Evolutionary conservation across 805 yeast species (phyloP).

Genomic region (Jamesozyma lodderae): DNA sequence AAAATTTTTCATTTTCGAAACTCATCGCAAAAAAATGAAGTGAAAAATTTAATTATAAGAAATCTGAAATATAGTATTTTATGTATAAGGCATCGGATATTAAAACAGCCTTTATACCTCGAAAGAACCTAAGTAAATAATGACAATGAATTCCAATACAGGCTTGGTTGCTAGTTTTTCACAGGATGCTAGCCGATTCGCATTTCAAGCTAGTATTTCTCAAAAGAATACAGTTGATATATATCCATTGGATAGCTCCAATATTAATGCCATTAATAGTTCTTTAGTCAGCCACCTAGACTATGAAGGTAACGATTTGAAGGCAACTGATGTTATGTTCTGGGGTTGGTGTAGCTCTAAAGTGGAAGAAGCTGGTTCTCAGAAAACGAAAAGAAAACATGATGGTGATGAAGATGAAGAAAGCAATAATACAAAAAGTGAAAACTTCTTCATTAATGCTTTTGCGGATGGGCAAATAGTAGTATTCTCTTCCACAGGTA

Average conservation of each 20-base stretch:
- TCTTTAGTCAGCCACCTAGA: constrained; percentile 25
- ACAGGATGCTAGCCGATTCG: constrained; percentile 27
- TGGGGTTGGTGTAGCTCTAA: constrained; percentile 22
- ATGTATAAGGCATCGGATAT: neutral
- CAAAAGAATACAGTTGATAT: constrained; percentile 30
- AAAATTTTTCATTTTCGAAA: neutral
- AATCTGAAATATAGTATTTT: too few species aligned
- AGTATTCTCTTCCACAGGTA: constrained; percentile 26
- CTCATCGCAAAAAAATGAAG: constrained; percentile 2
- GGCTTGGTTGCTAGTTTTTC: constrained; percentile 22
- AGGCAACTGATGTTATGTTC: constrained; percentile 18
- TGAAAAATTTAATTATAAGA: neutral
- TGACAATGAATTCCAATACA: constrained; percentile 10
- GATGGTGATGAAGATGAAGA: constrained; percentile 12
- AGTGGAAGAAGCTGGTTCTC: neutral
- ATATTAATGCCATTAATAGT: constrained; percentile 22
- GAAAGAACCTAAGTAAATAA: too few species aligned
- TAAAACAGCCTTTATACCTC: too few species aligned
- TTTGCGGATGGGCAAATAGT: constrained; percentile 27
- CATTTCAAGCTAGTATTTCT: constrained; percentile 26
- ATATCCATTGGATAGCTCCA: constrained; percentile 25
- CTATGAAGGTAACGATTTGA: constrained; percentile 26
- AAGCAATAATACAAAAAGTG: constrained; percentile 5
- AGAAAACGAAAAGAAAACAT: constrained; percentile 18
- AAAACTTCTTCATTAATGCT: constrained; percentile 24